Conservation (phyloP, 768 basidiomycete genomes). For the Rhizopogon vesiculosus region DNA sequence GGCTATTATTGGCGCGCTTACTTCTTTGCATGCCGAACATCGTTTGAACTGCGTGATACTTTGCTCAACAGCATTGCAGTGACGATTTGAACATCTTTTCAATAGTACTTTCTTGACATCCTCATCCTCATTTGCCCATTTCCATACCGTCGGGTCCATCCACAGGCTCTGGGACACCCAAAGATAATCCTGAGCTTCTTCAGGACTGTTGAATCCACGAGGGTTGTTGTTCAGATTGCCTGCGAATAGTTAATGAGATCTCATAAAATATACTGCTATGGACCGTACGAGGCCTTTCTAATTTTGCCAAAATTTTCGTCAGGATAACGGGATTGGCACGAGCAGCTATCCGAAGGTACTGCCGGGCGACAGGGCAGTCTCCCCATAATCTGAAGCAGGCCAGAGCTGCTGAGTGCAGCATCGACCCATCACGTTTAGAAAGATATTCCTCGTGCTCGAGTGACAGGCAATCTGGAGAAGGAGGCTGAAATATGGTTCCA, state of each 20-base stretch:
- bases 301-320: slow-evolving; percentile 33
- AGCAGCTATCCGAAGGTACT: slow-evolving; percentile 35
- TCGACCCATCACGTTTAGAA: slow-evolving; percentile 5
- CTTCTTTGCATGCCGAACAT: slow-evolving; percentile 33
- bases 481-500: slow-evolving; percentile 24
- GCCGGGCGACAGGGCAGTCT: slow-evolving; percentile 30
- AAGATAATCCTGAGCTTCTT: slow-evolving; percentile 43
- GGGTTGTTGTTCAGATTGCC: slow-evolving; percentile 25
- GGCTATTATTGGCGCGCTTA: neutral
- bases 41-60: slow-evolving; percentile 34
- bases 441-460: slow-evolving; percentile 11
- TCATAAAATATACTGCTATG: neutral
- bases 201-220: slow-evolving; percentile 31
- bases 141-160: slow-evolving; percentile 39
- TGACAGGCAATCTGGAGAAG: slow-evolving; percentile 12
- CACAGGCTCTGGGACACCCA: slow-evolving; percentile 41
- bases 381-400: slow-evolving; percentile 38
- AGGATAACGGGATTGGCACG: slow-evolving; percentile 30
- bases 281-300: slow-evolving; percentile 31
- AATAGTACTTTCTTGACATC: slow-evolving; percentile 28
- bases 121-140: slow-evolving; percentile 34
- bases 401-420: slow-evolving; percentile 35
- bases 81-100: slow-evolving; percentile 28
- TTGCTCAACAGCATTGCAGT: slow-evolving; percentile 28
- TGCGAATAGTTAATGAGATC: slow-evolving; percentile 5